Evolutionary conservation across 768 basidiomycete species (phyloP), one percentile per base, ranked within the genome.

Genomic region (Mycena haematopus): DNA sequence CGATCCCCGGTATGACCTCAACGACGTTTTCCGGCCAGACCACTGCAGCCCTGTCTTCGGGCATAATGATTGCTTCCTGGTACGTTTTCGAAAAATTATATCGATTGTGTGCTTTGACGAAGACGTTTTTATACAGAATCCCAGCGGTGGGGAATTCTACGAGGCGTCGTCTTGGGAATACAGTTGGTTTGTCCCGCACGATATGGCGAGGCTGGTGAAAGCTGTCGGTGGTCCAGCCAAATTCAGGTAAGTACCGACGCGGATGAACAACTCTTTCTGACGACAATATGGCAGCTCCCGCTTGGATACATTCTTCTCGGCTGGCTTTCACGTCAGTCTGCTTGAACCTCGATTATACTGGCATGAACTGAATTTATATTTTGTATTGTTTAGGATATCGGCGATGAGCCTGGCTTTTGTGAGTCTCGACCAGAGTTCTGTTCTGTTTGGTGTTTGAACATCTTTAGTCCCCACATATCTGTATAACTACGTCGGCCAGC

Each of bases 151-250:
- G 9, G 65, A 66, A 35, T 66, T 66, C 24, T 66, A 66, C n/a
- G 65, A 66, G 52, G 65, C 65, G 21, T 62, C 65, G 31, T 66
- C 60, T 9, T 66, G 65, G 65, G 65, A 66, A 21, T 66, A 66
- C 46, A 59, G 57, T n/a, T 66, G 17, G 24, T 66, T 33, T 24
- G 65, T 63, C 5, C 65, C 65, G 9, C 65, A 66, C 19, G 65
- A 66, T 60, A 62, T 63, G 65, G 65, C 65, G 21, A 63, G 14
- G 50, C 50, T 66, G 19, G 65, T 66, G 4, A 40, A n/a, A 21
- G 36, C 29, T 3, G 51, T 66, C 21, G 65, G 65, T 21, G 65
- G 65, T 17, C 57, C 60, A 15, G 55, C 27, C 1, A 66, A 61
- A 9, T 58, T 62, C 24, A 66, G 65, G 65, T 66, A n/a, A n/a